Base-by-base conservation (phyloP, 1,139 yeast genomes). In the Suhomyces bribrorum region DNA sequence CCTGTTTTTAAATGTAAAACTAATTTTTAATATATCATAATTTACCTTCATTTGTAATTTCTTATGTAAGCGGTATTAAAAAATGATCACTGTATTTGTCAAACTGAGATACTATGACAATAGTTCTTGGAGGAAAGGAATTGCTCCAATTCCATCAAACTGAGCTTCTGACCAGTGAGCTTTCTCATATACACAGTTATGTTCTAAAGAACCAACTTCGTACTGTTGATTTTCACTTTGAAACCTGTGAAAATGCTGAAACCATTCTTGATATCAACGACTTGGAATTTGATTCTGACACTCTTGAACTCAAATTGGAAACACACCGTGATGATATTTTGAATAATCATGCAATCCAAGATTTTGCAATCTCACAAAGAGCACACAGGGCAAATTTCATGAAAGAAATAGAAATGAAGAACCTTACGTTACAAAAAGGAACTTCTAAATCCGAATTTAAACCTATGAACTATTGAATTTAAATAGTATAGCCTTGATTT, bases 321-420 rank as follows among this genome's bases (percentile, higher is more conserved):
- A 31, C 34, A 11, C 40, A 43, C 17, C 29, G 45, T 11, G 48
- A 47, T 5, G 36, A 41, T 7, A 36, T 43, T 2, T 26, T 42
- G 17, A 43, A 46, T 11, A 47, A 49, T 20, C 54, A 46, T 31
- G 32, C 37, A 4, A 49, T 44, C 3, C 51, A 50, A 29, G 47
- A 47, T 8, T 63, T 49, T 38, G 8, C 57, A 8, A 46, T 39
- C 20, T 34, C 46, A 5, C 61, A 54, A 36, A 37, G 47, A 29
- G 36, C 41, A 5, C 69, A 64, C 36, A 46, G 40, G 28, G 41
- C 38, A 11, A 50, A 50, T 25, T 64, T 64, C 36, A 34, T 53
- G 16, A 39, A 52, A 22, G 69, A 64, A 37, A 52, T 63, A 6
- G 30, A 47, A 27, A 44, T 47, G 8, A 56, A 48, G 35, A 65